These are phyloP conservation scores for Musa beccarii DNA, from an alignment of 176 grass and related monocot species.

Conservation along the genomic window DNA sequence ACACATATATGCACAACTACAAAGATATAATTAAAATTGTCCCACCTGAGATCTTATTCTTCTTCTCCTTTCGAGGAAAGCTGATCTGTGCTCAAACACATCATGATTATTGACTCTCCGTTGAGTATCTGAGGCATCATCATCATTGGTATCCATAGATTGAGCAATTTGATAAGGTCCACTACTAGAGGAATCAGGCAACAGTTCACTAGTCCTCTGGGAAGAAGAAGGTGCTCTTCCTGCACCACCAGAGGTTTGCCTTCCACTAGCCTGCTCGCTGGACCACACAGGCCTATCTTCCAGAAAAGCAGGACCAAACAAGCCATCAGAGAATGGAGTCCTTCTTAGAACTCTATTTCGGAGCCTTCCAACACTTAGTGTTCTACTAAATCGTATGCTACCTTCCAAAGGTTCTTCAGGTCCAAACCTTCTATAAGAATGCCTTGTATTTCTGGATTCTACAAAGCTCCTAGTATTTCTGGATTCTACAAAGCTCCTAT, in stretches of 20 bases:
- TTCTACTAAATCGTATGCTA: conserved; percentile 77
- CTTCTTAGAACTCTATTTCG: conserved; percentile 88
- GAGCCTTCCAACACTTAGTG: conserved; percentile 70
- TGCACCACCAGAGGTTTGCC: conserved; percentile 40
- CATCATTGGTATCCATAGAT: neutral
- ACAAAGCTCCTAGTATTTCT: conserved; percentile 33
- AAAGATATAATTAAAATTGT: conserved; percentile 19
- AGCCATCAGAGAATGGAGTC: conserved; percentile 67
- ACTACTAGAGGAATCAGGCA: conserved; percentile 35
- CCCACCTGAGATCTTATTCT: conserved; percentile 90
- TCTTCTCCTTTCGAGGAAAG: conserved; percentile 86
- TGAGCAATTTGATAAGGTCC: conserved; percentile 14
- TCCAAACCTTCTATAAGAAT: conserved; percentile 43
- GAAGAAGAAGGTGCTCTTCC: conserved; percentile 45
- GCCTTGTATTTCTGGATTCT: conserved; percentile 50
- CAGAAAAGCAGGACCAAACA: conserved; percentile 48
- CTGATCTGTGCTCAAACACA: conserved; percentile 73
- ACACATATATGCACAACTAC: neutral
- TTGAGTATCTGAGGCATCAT: conserved; percentile 7
- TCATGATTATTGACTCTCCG: conserved; percentile 47
- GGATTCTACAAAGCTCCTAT: conserved; percentile 50
- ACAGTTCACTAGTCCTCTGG: conserved; percentile 38
- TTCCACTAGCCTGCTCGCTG: conserved; percentile 35
- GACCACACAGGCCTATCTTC: conserved; percentile 55
- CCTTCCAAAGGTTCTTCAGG: conserved; percentile 70